Evolutionary conservation across 352 stramenopile genomes (phyloP).

Genomic region (Phytophthora chlamydospora): DNA sequence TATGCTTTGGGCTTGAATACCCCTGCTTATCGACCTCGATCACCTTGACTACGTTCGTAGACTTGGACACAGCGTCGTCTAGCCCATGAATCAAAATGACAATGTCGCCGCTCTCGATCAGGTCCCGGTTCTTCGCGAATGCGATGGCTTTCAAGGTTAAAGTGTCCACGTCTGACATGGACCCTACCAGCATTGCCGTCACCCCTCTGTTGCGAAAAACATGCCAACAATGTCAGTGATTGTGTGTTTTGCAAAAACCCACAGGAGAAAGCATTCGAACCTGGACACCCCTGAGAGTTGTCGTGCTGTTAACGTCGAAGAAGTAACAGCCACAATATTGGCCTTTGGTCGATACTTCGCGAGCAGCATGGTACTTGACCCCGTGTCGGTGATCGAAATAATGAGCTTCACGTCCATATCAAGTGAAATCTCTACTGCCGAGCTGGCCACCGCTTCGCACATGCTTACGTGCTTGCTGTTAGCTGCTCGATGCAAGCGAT

Average conservation of each 20-base stretch:
- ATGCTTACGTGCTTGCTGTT: constrained; percentile 66
- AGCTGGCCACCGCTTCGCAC: constrained; percentile 95
- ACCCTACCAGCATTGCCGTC: constrained; percentile 65
- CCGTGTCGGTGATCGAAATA: constrained; percentile 97
- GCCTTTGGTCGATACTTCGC: constrained; percentile 95
- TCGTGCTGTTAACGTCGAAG: constrained; percentile 63
- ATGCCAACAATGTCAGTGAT: constrained; percentile 10
- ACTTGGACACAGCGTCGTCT: constrained; percentile 78
- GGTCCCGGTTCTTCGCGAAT: constrained; percentile 78
- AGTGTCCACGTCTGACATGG: constrained; percentile 85
- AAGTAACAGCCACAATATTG: constrained; percentile 91
- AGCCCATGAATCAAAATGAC: constrained; percentile 91
- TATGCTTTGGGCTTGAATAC: constrained; percentile 69
- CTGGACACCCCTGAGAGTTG: constrained; percentile 83
- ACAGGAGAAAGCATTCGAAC: constrained; percentile 35
- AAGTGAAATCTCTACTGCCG: constrained; percentile 97
- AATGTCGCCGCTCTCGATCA: constrained; percentile 86
- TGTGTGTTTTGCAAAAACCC: background rate
- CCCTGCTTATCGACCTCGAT: constrained; percentile 75
- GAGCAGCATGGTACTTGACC: constrained; percentile 93
- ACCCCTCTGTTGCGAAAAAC: constrained; percentile 56
- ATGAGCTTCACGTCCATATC: constrained; percentile 97
- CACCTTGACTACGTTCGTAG: constrained; percentile 92
- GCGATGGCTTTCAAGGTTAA: constrained; percentile 88
- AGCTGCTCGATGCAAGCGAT: constrained; percentile 52